Conservation (phyloP, 768 basidiomycete species). For the Mycena filopes region DNA sequence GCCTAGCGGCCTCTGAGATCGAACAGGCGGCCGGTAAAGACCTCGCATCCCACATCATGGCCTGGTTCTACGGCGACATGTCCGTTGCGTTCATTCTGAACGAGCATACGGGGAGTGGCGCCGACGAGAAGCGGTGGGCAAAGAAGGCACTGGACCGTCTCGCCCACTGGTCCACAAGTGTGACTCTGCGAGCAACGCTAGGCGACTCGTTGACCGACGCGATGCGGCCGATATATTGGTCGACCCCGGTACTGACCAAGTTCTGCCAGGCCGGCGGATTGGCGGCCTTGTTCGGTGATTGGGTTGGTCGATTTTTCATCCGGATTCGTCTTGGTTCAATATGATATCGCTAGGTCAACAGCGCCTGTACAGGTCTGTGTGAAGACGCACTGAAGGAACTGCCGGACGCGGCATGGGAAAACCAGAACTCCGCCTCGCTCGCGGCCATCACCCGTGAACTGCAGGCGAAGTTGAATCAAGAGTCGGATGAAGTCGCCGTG, state of each 20-base stretch:
- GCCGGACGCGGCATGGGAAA: conserved; percentile 38
- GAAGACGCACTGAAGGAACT: conserved; percentile 32
- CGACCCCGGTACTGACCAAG: conserved; percentile 27
- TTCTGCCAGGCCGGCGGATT: conserved; percentile 41
- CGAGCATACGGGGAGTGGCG: conserved; percentile 18
- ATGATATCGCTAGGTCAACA: conserved; percentile 29
- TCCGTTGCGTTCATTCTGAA: conserved; percentile 40
- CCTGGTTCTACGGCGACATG: conserved; percentile 39
- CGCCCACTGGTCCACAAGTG: conserved; percentile 37
- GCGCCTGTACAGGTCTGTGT: conserved; percentile 34
- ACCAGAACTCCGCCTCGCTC: conserved; percentile 38
- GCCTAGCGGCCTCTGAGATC: conserved; percentile 30
- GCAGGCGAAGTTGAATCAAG: conserved; percentile 33
- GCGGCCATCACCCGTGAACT: conserved; percentile 35
- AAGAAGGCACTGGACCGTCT: conserved; percentile 35
- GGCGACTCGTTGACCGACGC: conserved; percentile 42
- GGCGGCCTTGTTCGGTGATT: conserved; percentile 39
- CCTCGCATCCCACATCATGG: conserved; percentile 37
- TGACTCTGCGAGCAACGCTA: conserved; percentile 30
- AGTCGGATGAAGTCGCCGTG: conserved; percentile 23
- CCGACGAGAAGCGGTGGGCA: conserved; percentile 32
- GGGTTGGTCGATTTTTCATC: conserved; percentile 29
- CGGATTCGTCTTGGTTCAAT: neutral
- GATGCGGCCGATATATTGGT: conserved; percentile 41
- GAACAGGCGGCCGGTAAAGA: conserved; percentile 33